A percentile compares a stretch with the other conserved stretches of the same genome.
phyloP scores from a whole-genome alignment of 495 filamentous ascomycete species.

The Monascus purpureus region DNA sequence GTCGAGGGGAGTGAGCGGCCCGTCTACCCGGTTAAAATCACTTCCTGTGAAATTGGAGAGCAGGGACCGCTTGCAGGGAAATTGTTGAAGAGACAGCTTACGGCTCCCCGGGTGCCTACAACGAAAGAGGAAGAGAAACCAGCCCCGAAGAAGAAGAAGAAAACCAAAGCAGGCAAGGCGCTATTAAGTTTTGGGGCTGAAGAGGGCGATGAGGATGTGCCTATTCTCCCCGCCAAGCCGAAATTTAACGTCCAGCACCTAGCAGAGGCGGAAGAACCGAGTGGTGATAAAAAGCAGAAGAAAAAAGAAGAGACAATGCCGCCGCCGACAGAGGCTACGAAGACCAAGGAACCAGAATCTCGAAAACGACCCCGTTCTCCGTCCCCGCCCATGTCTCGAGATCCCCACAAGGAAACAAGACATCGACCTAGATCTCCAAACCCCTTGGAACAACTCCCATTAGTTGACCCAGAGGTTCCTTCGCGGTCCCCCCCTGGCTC shows the following conservation, averaged over 20 bases:
- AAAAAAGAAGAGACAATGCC: constrained; percentile 3
- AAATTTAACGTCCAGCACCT: constrained; percentile 87
- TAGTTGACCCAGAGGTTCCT: constrained; percentile 35
- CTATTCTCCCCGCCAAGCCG: constrained; percentile 57
- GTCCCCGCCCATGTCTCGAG: constrained; percentile 13
- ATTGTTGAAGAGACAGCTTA: constrained; percentile 55
- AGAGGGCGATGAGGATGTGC: constrained; percentile 50
- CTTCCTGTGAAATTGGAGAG: constrained; percentile 54
- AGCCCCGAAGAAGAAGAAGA: constrained; percentile 64
- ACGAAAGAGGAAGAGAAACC: constrained; percentile 19
- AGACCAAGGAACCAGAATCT: constrained; percentile 4
- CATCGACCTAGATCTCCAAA: constrained; percentile 20
- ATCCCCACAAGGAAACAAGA: no score
- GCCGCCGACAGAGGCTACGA: constrained; percentile 4
- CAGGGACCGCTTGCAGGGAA: constrained; percentile 83
- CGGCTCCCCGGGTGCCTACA: constrained; percentile 21
- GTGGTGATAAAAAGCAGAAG: not conserved
- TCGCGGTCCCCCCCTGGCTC: constrained; percentile 34
- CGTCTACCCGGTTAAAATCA: constrained; percentile 73
- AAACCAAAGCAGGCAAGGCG: constrained; percentile 58
- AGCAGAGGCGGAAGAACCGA: constrained; percentile 23
- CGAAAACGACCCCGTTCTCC: constrained; percentile 20
- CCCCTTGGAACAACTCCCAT: constrained; percentile 27
- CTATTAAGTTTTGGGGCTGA: constrained; percentile 89
- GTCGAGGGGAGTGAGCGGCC: constrained; percentile 71